Evolutionary conservation across 2,329 filamentous ascomycete genomes (phyloP).

Genomic region (Fusarium buharicum): DNA sequence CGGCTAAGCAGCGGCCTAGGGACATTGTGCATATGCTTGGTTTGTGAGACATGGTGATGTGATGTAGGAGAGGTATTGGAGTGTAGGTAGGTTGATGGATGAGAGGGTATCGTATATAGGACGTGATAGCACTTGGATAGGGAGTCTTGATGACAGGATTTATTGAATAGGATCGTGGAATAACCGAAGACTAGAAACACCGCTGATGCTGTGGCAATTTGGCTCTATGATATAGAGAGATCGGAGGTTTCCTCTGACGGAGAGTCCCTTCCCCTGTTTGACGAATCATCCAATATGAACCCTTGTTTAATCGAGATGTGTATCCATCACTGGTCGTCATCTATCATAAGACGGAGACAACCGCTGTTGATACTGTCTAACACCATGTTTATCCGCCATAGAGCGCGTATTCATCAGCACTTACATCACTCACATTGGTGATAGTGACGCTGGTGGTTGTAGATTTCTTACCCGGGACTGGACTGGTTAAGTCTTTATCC

Average conservation of each 20-base stretch:
- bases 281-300: conserved; percentile 12
- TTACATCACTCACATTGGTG: conserved; percentile 14
- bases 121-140: conserved; percentile 3
- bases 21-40: conserved; percentile 82
- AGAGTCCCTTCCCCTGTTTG: background rate
- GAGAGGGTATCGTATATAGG: background rate
- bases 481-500: conserved; percentile 37
- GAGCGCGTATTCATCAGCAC: conserved; percentile 8
- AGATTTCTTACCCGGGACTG: conserved; percentile 13
- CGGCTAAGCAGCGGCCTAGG: conserved; percentile 74
- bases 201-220: conserved; percentile 29
- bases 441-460: background rate
- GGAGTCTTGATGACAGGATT: background rate
- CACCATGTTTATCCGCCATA: conserved; percentile 3
- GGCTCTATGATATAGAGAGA: conserved; percentile 20
- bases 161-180: background rate
- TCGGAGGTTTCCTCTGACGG: conserved; percentile 15
- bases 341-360: conserved; percentile 20
- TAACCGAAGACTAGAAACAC: background rate
- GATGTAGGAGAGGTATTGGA: background rate
- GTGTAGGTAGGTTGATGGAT: background rate
- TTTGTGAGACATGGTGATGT: conserved; percentile 60
- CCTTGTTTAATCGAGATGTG: conserved; percentile 3
- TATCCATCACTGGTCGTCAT: conserved; percentile 1
- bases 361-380: conserved; percentile 5